A percentile compares a stretch with the other conserved stretches of the same genome.
Evolutionary conservation across 2,329 filamentous ascomycete species (phyloP).

Genomic region (Trichoderma citrinoviride): DNA sequence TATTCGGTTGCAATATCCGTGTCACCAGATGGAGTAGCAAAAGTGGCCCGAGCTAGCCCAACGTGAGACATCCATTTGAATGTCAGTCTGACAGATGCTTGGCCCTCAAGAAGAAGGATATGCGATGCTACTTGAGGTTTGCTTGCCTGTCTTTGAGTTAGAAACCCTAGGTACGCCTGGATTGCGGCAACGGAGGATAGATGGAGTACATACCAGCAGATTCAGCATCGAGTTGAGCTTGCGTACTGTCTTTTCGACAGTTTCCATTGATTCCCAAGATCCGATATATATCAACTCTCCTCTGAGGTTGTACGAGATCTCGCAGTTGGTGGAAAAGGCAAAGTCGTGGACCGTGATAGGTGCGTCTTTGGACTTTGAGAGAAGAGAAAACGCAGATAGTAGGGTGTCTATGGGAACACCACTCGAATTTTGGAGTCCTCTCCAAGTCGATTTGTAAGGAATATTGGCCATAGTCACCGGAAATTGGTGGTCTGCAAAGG

Average conservation of each 20-base stretch:
- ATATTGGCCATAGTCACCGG: slow-evolving; percentile 26
- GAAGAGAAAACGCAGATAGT: slow-evolving; percentile 23
- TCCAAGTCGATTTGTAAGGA: slow-evolving; percentile 29
- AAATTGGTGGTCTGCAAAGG: slow-evolving; percentile 28
- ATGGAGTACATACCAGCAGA: slow-evolving; percentile 10
- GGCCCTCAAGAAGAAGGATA: slow-evolving; percentile 27
- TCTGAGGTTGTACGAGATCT: slow-evolving; percentile 31
- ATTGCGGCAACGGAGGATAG: no score
- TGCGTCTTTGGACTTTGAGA: slow-evolving; percentile 20
- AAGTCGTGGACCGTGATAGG: slow-evolving; percentile 19
- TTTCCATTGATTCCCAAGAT: slow-evolving; percentile 14
- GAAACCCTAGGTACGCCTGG: neutral
- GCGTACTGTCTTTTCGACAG: slow-evolving; percentile 22
- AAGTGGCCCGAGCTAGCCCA: slow-evolving; percentile 30
- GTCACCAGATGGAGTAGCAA: slow-evolving; percentile 26
- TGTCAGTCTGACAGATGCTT: slow-evolving; percentile 19
- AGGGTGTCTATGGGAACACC: slow-evolving; percentile 22
- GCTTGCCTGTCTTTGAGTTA: slow-evolving; percentile 23
- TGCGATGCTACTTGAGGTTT: slow-evolving; percentile 24
- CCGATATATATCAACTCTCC: slow-evolving; percentile 33
- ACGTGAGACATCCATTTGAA: slow-evolving; percentile 32
- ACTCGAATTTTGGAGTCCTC: slow-evolving; percentile 25
- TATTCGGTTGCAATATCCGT: slow-evolving; percentile 23
- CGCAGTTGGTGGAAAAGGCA: slow-evolving; percentile 24
- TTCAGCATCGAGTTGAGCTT: slow-evolving; percentile 20